Percentiles rank a stretch among this genome's conserved stretches.
These are phyloP conservation scores for Aleurites moluccanus DNA, from an alignment of 441 rosid species.

Conservation along the genomic window DNA sequence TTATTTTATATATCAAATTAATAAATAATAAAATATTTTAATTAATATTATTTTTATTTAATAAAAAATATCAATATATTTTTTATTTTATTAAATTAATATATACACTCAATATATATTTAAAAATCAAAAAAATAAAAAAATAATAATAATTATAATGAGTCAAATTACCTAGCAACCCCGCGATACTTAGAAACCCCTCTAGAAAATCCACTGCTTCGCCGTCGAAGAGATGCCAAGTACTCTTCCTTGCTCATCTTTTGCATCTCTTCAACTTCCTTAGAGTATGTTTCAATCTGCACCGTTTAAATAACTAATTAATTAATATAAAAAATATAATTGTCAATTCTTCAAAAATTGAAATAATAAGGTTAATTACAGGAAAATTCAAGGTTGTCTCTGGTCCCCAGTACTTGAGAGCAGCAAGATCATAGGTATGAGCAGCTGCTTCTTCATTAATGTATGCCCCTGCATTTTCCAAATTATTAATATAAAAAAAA, in stretches of 20 bases:
- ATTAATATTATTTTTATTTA: too few species aligned
- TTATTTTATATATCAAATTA: too few species aligned
- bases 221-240: constrained; percentile 76
- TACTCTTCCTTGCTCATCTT: constrained; percentile 76
- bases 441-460: constrained; percentile 96
- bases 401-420: constrained; percentile 94
- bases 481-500: constrained; percentile 11
- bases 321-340: neutral
- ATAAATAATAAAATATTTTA: too few species aligned
- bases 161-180: constrained; percentile 67
- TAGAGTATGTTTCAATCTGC: constrained; percentile 59
- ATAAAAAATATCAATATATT: too few species aligned
- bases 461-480: constrained; percentile 68
- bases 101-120: too few species aligned
- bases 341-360: neutral
- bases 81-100: too few species aligned
- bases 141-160: too few species aligned
- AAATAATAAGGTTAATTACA: constrained; percentile 31
- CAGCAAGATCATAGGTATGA: constrained; percentile 91
- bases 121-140: too few species aligned
- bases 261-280: constrained; percentile 77
- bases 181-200: constrained; percentile 97
- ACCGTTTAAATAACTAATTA: neutral
- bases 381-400: constrained; percentile 80
- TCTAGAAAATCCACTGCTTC: constrained; percentile 90